Evolutionary conservation across 2,329 filamentous ascomycete genomes (phyloP), one percentile per base, ranked within the genome.

Genomic region (Cryphonectria naterciae): DNA sequence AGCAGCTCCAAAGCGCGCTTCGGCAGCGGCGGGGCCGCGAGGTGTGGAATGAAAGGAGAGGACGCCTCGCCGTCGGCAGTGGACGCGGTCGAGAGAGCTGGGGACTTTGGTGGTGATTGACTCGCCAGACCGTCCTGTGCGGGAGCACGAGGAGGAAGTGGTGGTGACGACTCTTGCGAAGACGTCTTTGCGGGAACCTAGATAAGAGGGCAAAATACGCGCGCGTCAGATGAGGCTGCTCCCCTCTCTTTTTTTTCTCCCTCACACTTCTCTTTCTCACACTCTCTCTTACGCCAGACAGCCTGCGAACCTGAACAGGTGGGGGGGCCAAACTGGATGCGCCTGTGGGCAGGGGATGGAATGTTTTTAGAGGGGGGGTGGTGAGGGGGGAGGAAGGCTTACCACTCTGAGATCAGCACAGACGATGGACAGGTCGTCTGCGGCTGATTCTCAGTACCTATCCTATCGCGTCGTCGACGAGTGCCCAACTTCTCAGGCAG

Each of bases 321-420:
- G 13, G 32, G 37, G 43, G 25, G 39, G 68, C 66, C 46, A 67
- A 67, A 67, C 60, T 35, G 46, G 39, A 61, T 63, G 64, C 64
- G 66, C 37, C 39, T 41, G 41, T 35, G 28, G n/a, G 65, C 58
- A 61, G 13, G 54, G 66, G 69, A 58, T 52, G 43, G 52, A 52
- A 28, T 61, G 64, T 37, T 66, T n/a, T 63, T 67, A 17, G 41
- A 43, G 10, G 41, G 41, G 13, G 41, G 41, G 41, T n/a, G n/a
- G 13, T 32, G 32, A 32, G 43, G 43, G 43, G 43, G 17, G 17
- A 49, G 68, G 65, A 68, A 71, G 72, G 75, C 84, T 85, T 79
- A 87, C 85, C 84, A 82, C 79, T 72, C 78, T 77, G 85, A 87
- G 87, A 89, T 85, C 87, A 89, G 87, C 81, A 85, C 87, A 89